phyloP scores from a whole-genome alignment of 2,329 filamentous ascomycete genomes.

The Botrytis pseudocinerea region DNA sequence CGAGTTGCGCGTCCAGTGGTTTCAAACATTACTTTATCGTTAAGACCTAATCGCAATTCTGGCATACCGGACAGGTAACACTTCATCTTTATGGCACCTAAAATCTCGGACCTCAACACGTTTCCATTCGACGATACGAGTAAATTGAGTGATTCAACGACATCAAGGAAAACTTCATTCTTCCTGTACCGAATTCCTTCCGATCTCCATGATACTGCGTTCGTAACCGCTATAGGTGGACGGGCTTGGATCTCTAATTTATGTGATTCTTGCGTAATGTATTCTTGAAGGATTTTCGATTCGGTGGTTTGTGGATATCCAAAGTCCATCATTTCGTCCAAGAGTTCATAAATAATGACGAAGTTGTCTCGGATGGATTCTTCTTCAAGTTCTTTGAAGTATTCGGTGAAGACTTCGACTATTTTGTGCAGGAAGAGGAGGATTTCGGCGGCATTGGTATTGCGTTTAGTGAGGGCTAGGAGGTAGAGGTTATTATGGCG shows the following conservation, averaged over 20 bases:
- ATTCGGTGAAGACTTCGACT: constrained; percentile 98
- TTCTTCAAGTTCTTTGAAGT: constrained; percentile 98
- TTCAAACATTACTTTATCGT: constrained; percentile 99
- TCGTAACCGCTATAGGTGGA: constrained; percentile 95
- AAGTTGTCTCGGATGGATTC: constrained; percentile 99
- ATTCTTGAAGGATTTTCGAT: constrained; percentile 97
- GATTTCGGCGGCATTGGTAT: constrained; percentile 98
- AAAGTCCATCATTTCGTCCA: constrained; percentile 99
- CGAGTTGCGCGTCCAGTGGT: constrained; percentile 90
- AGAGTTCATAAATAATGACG: constrained; percentile 96
- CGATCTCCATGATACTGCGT: constrained; percentile 95
- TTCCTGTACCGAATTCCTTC: constrained; percentile 98
- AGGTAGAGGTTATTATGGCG: constrained; percentile 99
- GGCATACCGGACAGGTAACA: constrained; percentile 99
- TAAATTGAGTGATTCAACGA: constrained; percentile 94
- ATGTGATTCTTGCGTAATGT: constrained; percentile 98
- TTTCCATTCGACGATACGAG: constrained; percentile 93
- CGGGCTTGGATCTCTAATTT: constrained; percentile 96
- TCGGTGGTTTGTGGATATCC: constrained; percentile 98
- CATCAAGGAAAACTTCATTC: constrained; percentile 98
- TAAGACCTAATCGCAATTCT: constrained; percentile 87
- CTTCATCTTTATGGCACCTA: constrained; percentile 99
- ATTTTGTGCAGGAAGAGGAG: constrained; percentile 97
- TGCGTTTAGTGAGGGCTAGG: constrained; percentile 95
- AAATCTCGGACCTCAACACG: constrained; percentile 91